Conservation (phyloP, 805 yeast genomes). For the Barnettozyma californica region DNA sequence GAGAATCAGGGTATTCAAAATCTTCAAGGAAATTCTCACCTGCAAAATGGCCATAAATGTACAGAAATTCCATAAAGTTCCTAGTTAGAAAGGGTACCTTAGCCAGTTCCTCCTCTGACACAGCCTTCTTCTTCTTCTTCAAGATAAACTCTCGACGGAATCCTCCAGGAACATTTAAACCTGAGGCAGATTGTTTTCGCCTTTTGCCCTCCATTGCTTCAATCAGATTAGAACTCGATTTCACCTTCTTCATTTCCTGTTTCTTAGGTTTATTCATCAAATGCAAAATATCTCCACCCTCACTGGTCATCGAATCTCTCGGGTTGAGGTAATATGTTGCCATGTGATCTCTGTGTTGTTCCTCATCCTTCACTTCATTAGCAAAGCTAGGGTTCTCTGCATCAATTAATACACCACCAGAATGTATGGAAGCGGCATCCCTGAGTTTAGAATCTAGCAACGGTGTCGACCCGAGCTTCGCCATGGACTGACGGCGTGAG, state of each 20-base stretch:
- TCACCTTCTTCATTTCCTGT: constrained; percentile 11
- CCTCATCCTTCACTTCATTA: constrained; percentile 9
- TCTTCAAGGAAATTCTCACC: constrained; percentile 81
- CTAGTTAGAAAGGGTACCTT: constrained; percentile 51
- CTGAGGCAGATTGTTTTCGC: constrained; percentile 42
- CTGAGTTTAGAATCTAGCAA: background rate
- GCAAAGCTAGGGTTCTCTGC: constrained; percentile 13
- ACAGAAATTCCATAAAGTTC: constrained; percentile 71
- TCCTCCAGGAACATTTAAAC: constrained; percentile 75
- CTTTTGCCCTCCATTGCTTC: constrained; percentile 6
- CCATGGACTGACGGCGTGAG: constrained; percentile 1
- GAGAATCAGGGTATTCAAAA: constrained; percentile 39
- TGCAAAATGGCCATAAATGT: constrained; percentile 81
- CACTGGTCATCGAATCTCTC: constrained; percentile 12
- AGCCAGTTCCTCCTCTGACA: constrained; percentile 25
- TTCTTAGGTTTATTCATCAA: constrained; percentile 12
- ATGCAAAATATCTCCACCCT: constrained; percentile 25
- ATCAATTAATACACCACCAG: constrained; percentile 10
- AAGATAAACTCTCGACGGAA: constrained; percentile 67
- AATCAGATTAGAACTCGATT: constrained; percentile 20
- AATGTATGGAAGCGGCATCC: background rate
- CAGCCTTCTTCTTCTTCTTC: constrained; percentile 27
- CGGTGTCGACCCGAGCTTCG: constrained; percentile 1
- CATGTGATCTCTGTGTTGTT: background rate
- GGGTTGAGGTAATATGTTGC: background rate